Base-by-base conservation (phyloP, 2,329 filamentous ascomycete species). In the Fusarium lateritium region DNA sequence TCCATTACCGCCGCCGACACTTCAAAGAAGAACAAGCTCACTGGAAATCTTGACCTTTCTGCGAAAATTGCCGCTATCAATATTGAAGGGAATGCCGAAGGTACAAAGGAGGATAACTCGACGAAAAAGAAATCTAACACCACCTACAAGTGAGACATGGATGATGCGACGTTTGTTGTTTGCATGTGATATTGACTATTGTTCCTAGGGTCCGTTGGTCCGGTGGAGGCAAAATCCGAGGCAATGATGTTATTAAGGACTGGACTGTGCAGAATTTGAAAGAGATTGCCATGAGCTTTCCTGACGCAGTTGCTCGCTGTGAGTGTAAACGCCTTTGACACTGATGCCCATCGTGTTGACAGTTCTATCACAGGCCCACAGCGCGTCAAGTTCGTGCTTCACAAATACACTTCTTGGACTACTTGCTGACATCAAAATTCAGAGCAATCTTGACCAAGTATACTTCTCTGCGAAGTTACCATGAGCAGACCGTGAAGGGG, bases 391-490 rank as follows among this genome's bases (percentile, higher is more conserved):
- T n/a, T n/a, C n/a, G n/a, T n/a, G n/a, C n/a, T n/a, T n/a, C n/a
- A n/a, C n/a, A n/a, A n/a, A n/a, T n/a, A n/a, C n/a, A n/a, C n/a
- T n/a, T n/a, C n/a, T n/a, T n/a, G n/a, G n/a, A n/a, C n/a, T n/a
- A n/a, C n/a, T n/a, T 17, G 6, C 21, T 26, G 9, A 33, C 14
- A 17, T 6, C 13, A 1, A 21, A 24, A 4, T 1, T 6, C 14
- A 47, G 44, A 7, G 44, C 44, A 4, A 22, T 47, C n/a, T n/a
- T 47, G 8, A 47, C 44, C 11, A 47, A 47, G n/a, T 47, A 47
- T 15, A 47, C 44, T 8, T 21, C 44, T 6, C 17, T 47, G n/a
- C 31, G 44, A 47, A 47, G 28, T 22, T 47, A 34, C 14, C 26
- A 47, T 9, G 28, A 34, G 19, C 17, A 31, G 7, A 34, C 28